Conservation (phyloP, 2,329 filamentous ascomycete genomes). For the Cryphonectria carpinicola region DNA sequence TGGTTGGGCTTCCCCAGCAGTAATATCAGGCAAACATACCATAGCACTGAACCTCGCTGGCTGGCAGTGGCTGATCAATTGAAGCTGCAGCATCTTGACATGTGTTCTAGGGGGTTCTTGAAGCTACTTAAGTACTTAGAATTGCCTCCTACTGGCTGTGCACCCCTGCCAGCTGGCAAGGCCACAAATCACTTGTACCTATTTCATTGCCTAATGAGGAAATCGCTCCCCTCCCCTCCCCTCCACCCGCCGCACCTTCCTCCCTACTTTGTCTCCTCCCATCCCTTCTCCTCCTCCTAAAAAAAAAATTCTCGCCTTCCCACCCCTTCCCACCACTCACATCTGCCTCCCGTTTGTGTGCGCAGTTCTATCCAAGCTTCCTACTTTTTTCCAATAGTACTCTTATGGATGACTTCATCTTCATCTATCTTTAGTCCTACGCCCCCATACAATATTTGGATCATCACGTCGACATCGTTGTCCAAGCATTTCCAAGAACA, state of each 20-base stretch:
- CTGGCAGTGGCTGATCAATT: neutral
- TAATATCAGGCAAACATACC: neutral
- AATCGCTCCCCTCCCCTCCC: neutral
- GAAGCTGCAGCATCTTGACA: neutral
- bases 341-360: neutral
- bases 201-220: neutral
- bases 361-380: neutral
- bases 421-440: neutral
- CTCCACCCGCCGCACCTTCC: neutral
- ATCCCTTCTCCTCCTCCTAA: neutral
- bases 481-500: no score
- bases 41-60: neutral
- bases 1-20: neutral
- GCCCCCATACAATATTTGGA: no score
- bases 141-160: neutral
- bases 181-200: neutral
- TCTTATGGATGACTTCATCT: neutral
- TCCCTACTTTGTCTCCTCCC: neutral
- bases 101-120: neutral
- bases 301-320: neutral
- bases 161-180: neutral
- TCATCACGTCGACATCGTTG: no score
- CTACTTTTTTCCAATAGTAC: no score
- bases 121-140: neutral
- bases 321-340: neutral